Percentiles rank a stretch among this genome's conserved stretches.
Conservation (phyloP, 495 filamentous ascomycete species). For the Sabuloglossum arenarium region DNA sequence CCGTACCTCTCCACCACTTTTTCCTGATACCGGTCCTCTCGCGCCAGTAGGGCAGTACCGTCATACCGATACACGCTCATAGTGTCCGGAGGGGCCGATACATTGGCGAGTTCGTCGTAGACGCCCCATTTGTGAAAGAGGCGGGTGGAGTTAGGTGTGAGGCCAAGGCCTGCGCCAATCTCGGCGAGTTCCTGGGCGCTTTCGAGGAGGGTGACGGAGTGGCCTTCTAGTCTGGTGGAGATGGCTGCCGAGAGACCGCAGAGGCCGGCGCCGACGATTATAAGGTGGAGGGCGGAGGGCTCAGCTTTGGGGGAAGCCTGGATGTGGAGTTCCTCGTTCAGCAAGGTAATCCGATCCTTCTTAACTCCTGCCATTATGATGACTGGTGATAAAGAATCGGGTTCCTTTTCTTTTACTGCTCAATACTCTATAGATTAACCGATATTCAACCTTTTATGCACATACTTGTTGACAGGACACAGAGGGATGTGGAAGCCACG, state of each 20-base stretch:
- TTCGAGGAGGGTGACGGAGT: background rate
- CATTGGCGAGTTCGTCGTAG: constrained; percentile 8
- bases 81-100: constrained; percentile 9
- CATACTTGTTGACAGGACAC: too few relatives aligned
- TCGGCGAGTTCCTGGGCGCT: background rate
- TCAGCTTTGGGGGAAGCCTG: too few relatives aligned
- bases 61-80: constrained; percentile 12
- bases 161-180: constrained; percentile 20
- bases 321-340: too few relatives aligned
- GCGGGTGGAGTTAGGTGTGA: constrained; percentile 16
- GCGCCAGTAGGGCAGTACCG: constrained; percentile 13
- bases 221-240: background rate
- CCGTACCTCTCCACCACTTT: constrained; percentile 10
- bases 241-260: background rate
- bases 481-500: too few relatives aligned
- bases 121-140: constrained; percentile 16
- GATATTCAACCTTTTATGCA: too few relatives aligned
- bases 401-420: too few relatives aligned
- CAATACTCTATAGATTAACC: too few relatives aligned
- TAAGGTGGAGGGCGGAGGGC: background rate
- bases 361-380: too few relatives aligned
- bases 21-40: constrained; percentile 11
- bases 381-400: too few relatives aligned
- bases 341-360: too few relatives aligned
- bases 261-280: background rate